Evolutionary conservation across 2,329 filamentous ascomycete species (phyloP), one percentile per base, ranked within the genome.

Genomic region (Scleromitrula shiraiana): DNA sequence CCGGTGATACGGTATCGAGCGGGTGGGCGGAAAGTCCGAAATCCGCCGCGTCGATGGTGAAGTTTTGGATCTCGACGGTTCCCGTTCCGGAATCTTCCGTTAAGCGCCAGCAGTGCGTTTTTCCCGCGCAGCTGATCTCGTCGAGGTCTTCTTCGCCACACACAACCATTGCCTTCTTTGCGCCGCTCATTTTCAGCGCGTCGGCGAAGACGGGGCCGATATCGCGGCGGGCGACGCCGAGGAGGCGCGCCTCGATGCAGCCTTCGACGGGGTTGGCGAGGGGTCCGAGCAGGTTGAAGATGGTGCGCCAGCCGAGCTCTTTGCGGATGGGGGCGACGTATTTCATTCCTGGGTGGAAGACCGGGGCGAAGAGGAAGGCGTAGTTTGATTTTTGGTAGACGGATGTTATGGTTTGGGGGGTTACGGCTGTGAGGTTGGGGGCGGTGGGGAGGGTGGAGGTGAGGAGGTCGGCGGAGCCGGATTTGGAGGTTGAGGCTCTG

Each of bases 271-370:
- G 93, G 67, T 97, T 97, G 38, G 89, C 85, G 23, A 98, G 74
- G 0, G 93, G 93, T 0, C 93, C 93, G 41, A 98, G 77, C 14
- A 98, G 79, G 68, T 98, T 98, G 80, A 98, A 98, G 57, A 98
- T 91, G 2, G 93, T 98, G 59, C 93, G 82, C 76, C 93, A 91
- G 50, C 91, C 91, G 19, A 98, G 78, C 64, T 94, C 85, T 62
- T 81, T 86, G 53, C 93, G 84, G 55, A 96, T 83, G 2, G 84
- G 80, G 4, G 89, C 88, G 32, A 93, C 89, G 65, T 90, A 83
- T 64, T 81, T 83, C 84, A 97, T 96, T 40, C 89, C 91, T 0
- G 89, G 88, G 69, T 98, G 93, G 75, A 96, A 98, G 57, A 93
- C 86, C 32, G 93, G 91, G 0, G 93, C 93, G 64, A 93, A 97